phyloP scores from a whole-genome alignment of 202 grass and related monocot genomes.

The Sporobolus alterniflorus region DNA sequence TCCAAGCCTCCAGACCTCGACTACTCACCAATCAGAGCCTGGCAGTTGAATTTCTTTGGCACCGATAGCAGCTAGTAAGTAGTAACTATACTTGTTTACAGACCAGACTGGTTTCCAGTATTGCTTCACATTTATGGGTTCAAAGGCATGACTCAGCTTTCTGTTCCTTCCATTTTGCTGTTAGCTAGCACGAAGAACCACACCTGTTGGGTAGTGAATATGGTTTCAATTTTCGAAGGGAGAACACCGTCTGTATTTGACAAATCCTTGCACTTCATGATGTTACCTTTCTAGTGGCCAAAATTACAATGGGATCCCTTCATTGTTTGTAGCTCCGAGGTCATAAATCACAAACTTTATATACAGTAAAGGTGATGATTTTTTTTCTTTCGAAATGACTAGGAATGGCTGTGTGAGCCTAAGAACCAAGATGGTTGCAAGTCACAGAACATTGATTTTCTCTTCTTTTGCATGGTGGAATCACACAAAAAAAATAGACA shows the following conservation, averaged over 20 bases:
- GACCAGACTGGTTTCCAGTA: background rate
- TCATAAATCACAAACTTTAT: background rate
- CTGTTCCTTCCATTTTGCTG: background rate
- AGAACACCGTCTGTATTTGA: background rate
- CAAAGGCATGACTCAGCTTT: background rate
- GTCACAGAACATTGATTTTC: background rate
- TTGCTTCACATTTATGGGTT: conserved; percentile 11
- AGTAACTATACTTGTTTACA: background rate
- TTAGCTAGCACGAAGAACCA: background rate
- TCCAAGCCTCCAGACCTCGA: background rate
- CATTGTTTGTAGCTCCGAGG: background rate
- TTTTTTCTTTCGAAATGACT: conserved; percentile 12
- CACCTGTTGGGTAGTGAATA: background rate
- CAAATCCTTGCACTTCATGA: background rate
- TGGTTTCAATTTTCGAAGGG: background rate
- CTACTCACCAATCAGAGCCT: background rate
- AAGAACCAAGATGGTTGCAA: background rate
- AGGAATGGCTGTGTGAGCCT: background rate
- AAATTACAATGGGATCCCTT: background rate
- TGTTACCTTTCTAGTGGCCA: background rate
- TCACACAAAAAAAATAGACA: background rate
- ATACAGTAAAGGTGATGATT: background rate
- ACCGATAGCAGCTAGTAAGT: background rate
- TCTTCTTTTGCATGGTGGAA: background rate
- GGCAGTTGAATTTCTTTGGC: background rate